A percentile compares a stretch with the other conserved stretches of the same genome.
phyloP scores from a whole-genome alignment of 352 stramenopile species.

The Albugo laibachii region DNA sequence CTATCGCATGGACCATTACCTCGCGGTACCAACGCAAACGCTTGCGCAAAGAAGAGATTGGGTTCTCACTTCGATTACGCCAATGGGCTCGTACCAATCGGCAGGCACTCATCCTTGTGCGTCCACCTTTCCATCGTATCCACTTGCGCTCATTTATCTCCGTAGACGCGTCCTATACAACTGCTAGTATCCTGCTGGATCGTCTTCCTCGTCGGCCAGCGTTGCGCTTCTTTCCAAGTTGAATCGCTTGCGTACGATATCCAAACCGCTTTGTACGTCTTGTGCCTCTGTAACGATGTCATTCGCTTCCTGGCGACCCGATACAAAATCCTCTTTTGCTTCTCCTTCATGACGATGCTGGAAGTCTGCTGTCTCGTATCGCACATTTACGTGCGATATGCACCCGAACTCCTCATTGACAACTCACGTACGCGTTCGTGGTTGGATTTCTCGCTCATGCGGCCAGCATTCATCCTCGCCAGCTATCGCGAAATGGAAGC shows the following conservation, averaged over 20 bases:
- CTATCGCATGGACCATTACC: slow-evolving; percentile 24
- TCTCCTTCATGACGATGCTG: slow-evolving; percentile 50
- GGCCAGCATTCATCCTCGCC: slow-evolving; percentile 52
- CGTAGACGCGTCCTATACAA: slow-evolving; percentile 57
- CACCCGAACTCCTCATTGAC: slow-evolving; percentile 26
- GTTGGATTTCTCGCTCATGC: slow-evolving; percentile 76
- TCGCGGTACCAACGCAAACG: slow-evolving; percentile 32
- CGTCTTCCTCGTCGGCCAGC: slow-evolving; percentile 36
- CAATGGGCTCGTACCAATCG: slow-evolving; percentile 61
- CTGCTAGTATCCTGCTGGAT: slow-evolving; percentile 53
- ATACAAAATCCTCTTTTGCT: slow-evolving; percentile 65
- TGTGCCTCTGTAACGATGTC: slow-evolving; percentile 37
- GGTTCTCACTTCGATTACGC: slow-evolving; percentile 55
- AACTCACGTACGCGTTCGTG: slow-evolving; percentile 36
- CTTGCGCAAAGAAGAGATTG: slow-evolving; percentile 38
- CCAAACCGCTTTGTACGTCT: slow-evolving; percentile 32
- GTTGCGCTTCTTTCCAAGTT: slow-evolving; percentile 60
- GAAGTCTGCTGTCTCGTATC: slow-evolving; percentile 52
- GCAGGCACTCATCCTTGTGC: slow-evolving; percentile 44
- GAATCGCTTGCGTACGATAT: slow-evolving; percentile 38
- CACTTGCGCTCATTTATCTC: neutral
- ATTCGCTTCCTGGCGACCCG: slow-evolving; percentile 62
- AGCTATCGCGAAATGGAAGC: slow-evolving; percentile 76
- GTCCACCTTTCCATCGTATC: neutral
- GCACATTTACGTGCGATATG: slow-evolving; percentile 57